These are phyloP conservation scores for Botryotinia convoluta DNA, from an alignment of 2,329 filamentous ascomycete genomes.

Conservation along the genomic window DNA sequence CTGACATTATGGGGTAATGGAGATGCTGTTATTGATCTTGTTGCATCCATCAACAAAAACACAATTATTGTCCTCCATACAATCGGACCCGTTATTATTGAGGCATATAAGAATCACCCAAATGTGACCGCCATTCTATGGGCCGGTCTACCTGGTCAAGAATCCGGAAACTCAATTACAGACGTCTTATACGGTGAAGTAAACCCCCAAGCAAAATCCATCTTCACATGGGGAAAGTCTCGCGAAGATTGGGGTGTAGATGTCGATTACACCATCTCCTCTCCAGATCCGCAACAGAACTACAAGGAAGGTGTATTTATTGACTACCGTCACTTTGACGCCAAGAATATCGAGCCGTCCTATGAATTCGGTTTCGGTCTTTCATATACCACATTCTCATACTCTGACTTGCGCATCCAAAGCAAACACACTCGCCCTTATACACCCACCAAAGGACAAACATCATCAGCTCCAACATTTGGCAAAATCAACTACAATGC, in stretches of 20 bases:
- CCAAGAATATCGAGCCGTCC: constrained; percentile 58
- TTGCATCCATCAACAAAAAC: constrained; percentile 76
- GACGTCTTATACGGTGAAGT: constrained; percentile 79
- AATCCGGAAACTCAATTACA: constrained; percentile 74
- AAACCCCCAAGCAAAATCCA: constrained; percentile 72
- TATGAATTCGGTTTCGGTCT: constrained; percentile 82
- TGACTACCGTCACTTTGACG: constrained; percentile 76
- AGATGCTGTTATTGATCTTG: constrained; percentile 75
- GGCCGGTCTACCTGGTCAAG: constrained; percentile 81
- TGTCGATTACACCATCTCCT: constrained; percentile 42
- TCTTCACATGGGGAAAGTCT: constrained; percentile 73
- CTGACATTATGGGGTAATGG: constrained; percentile 84
- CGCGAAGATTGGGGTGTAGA: constrained; percentile 44
- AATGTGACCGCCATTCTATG: constrained; percentile 84
- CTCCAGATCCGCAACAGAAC: constrained; percentile 61
- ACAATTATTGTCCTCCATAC: constrained; percentile 91
- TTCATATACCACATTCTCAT: constrained; percentile 75
- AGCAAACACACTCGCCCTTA: constrained; percentile 31
- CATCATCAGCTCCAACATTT: constrained; percentile 61
- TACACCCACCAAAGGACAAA: constrained; percentile 58
- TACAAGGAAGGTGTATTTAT: constrained; percentile 79
- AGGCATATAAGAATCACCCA: constrained; percentile 68
- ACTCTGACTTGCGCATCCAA: constrained; percentile 58
- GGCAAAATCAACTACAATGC: constrained; percentile 60
- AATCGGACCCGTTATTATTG: constrained; percentile 73